Conservation (phyloP, 2,329 filamentous ascomycete genomes). For the Pseudogymnoascus sp. region DNA sequence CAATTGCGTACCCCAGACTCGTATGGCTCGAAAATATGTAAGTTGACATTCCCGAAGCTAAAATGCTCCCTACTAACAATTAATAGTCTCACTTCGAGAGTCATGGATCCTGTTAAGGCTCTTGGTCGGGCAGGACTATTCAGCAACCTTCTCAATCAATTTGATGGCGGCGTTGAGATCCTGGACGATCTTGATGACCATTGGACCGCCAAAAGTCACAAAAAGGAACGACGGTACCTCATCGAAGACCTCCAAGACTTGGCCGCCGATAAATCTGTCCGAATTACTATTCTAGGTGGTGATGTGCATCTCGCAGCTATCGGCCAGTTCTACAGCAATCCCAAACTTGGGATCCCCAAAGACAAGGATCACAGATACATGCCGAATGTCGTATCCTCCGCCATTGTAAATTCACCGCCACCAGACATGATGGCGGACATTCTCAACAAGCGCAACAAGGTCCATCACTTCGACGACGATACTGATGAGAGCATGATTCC, state of each 20-base stretch:
- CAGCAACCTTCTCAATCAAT: slow-evolving; percentile 73
- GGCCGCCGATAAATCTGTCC: slow-evolving; percentile 83
- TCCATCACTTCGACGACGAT: slow-evolving; percentile 61
- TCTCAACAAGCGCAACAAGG: slow-evolving; percentile 85
- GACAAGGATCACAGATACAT: slow-evolving; percentile 94
- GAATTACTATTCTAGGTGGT: slow-evolving; percentile 85
- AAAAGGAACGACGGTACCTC: slow-evolving; percentile 76
- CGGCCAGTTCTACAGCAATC: slow-evolving; percentile 91
- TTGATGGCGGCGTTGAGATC: slow-evolving; percentile 87
- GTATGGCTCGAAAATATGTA: slow-evolving; percentile 66
- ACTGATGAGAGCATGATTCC: slow-evolving; percentile 97
- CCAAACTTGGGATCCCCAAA: slow-evolving; percentile 69
- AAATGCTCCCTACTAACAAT: slow-evolving; percentile 25
- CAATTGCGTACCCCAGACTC: slow-evolving; percentile 70
- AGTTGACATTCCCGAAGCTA: slow-evolving; percentile 26
- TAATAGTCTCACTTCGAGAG: slow-evolving; percentile 66
- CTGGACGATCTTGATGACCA: slow-evolving; percentile 91
- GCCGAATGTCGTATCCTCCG: slow-evolving; percentile 88
- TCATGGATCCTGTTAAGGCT: slow-evolving; percentile 85
- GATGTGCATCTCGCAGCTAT: slow-evolving; percentile 90
- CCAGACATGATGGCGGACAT: slow-evolving; percentile 83
- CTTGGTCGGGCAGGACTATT: slow-evolving; percentile 75
- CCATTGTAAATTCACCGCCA: slow-evolving; percentile 87
- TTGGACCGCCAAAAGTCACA: slow-evolving; percentile 95
- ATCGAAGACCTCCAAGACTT: slow-evolving; percentile 89